A percentile compares a stretch with the other conserved stretches of the same genome.
These are phyloP conservation scores for Pachyrhizus erosus DNA, from an alignment of 306 rosid species.

Conservation along the genomic window DNA sequence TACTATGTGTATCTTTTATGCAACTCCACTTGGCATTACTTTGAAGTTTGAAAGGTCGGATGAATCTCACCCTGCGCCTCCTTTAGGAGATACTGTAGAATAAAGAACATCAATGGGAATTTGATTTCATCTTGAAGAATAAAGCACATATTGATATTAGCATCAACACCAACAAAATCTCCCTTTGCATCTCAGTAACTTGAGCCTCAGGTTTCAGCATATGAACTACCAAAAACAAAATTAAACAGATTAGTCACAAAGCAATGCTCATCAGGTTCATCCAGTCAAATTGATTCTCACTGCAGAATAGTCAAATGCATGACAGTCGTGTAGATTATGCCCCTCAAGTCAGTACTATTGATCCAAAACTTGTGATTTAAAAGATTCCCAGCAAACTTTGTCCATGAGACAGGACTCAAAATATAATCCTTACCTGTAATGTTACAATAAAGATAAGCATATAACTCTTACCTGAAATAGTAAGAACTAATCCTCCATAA, in stretches of 20 bases:
- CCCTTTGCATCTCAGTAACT: conserved; percentile 25
- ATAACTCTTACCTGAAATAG: conserved; percentile 35
- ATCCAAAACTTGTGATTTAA: conserved; percentile 9
- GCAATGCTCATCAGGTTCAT: not conserved
- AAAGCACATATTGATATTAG: conserved; percentile 9
- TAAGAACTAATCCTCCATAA: conserved; percentile 41
- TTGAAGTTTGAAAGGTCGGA: conserved; percentile 4
- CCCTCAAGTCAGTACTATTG: conserved; percentile 18
- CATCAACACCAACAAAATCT: conserved; percentile 17
- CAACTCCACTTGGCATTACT: conserved; percentile 35
- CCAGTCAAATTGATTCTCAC: conserved; percentile 21
- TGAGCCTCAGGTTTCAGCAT: conserved; percentile 24
- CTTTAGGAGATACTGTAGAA: conserved; percentile 22
- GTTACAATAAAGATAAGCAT: conserved; percentile 12
- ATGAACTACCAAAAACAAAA: conserved; percentile 12
- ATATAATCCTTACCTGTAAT: conserved; percentile 25
- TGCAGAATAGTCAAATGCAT: conserved; percentile 24
- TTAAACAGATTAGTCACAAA: conserved; percentile 9
- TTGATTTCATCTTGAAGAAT: conserved; percentile 25
- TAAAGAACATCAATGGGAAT: conserved; percentile 10
- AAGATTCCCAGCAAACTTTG: conserved; percentile 14
- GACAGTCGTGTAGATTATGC: not conserved
- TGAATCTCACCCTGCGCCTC: conserved; percentile 34
- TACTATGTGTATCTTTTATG: conserved; percentile 40
- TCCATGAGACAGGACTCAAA: conserved; percentile 7